Evolutionary conservation across 768 basidiomycete species (phyloP).

Genomic region (Mycena chlorophos): DNA sequence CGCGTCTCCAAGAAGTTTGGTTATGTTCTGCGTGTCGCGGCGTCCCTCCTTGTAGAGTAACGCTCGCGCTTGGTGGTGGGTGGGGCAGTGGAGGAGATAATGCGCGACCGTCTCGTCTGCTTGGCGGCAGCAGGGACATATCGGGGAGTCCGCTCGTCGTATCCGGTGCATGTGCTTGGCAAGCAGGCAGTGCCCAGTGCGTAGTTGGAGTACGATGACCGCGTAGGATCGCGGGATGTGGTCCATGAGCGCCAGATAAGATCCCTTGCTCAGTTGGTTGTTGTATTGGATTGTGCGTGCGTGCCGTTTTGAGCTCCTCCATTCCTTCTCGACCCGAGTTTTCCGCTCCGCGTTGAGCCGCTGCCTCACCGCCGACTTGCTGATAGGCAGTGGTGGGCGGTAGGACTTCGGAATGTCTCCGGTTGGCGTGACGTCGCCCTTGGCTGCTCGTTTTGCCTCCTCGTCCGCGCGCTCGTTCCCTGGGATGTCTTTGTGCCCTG

Average conservation of each 20-base stretch:
- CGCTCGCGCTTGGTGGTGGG: not conserved
- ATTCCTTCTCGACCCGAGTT: not conserved
- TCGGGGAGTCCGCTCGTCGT: conserved; percentile 14
- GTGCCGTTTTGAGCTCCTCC: not conserved
- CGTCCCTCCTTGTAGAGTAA: not conserved
- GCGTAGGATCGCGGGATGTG: not conserved
- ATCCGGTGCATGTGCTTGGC: conserved; percentile 23
- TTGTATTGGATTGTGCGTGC: not conserved
- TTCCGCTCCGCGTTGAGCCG: not conserved
- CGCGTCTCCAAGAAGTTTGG: not conserved
- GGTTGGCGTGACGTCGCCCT: not conserved
- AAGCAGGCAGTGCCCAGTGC: conserved; percentile 22
- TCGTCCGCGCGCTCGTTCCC: conserved; percentile 26
- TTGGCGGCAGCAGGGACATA: conserved; percentile 15
- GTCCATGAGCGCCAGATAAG: not conserved
- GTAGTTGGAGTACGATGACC: conserved; percentile 9
- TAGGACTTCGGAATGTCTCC: not conserved
- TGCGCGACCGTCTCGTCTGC: conserved; percentile 9
- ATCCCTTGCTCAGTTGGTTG: not conserved
- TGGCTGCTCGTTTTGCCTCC: conserved; percentile 20
- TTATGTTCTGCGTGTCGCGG: not conserved
- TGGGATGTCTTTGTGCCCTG: conserved; percentile 21
- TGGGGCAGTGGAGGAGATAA: conserved; percentile 12
- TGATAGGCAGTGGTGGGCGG: not conserved
- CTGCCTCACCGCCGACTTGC: not conserved